Evolutionary conservation across 441 rosid genomes (phyloP), one percentile per base, ranked within the genome.

Genomic region (Croton laevigatus): DNA sequence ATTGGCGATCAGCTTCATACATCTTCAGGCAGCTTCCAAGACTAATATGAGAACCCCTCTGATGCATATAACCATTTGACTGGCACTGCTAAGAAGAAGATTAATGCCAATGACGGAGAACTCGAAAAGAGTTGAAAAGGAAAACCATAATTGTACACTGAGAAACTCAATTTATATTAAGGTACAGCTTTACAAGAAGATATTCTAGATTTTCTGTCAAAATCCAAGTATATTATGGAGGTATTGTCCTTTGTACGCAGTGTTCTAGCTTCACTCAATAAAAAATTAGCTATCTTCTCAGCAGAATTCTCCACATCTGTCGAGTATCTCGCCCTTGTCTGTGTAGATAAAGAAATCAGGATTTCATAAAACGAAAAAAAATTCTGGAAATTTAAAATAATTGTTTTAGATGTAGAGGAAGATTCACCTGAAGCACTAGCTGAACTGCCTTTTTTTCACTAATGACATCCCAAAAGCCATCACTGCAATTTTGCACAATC

Each of bases 211-310:
- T 69, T 73, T 71, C 79, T 72, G 66, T 82, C 88, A 71, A 96
- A 88, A 80, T 89, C 97, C 85, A 96, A 78, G 88, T 84, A 89
- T 74, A 96, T 75, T 82, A 96, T 75, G 54, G 98, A 87, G 77
- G 98, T 91, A 76, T 96, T 93, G 82, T 96, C 97, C 85, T 93
- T 93, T 49, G 99, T 96, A 68, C 96, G 91, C 82, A 81, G 83
- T 46, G 84, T 78, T 81, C 87, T 90, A 58, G 99, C 99, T 82
- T 93, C 99, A 23, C 78, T 80, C 86, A 96, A 82, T 74, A 93
- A 74, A 72, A 78, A 81, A 69, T 80, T 81, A 71, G 99, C 98
- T 71, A 89, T 82, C 85, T 85, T 89, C 88, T 88, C 97, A 12
- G 91, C 88, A 8, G 72, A 52, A 69, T 84, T 83, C 79, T 77